These are phyloP conservation scores for Paramecium caudatum DNA, from an alignment of 73 alveolate genomes.

Conservation along the genomic window DNA sequence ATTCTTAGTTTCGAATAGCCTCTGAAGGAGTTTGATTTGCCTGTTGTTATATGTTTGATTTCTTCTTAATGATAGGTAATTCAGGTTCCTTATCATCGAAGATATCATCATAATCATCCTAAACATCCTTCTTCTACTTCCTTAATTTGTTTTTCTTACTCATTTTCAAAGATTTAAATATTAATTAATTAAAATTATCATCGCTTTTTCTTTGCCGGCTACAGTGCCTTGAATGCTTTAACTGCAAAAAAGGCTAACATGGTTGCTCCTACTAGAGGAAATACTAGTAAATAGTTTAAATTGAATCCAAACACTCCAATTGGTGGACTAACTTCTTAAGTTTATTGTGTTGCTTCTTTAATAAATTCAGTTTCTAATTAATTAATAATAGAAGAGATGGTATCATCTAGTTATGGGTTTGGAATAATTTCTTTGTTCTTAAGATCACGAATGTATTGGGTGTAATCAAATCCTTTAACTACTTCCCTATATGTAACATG, in stretches of 20 bases:
- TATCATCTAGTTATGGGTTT: not conserved
- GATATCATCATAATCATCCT: slow-evolving; percentile 44
- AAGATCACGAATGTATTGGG: not conserved
- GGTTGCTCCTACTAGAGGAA: not conserved
- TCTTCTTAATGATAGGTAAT: slow-evolving; percentile 53
- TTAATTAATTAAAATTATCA: not conserved
- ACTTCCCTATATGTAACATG: not conserved
- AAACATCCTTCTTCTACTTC: slow-evolving; percentile 8
- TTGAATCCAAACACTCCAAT: not conserved
- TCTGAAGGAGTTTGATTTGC: not conserved
- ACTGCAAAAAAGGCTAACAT: not conserved
- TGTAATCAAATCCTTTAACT: slow-evolving; percentile 38
- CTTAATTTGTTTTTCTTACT: slow-evolving; percentile 9
- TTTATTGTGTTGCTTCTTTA: not conserved
- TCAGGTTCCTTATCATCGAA: slow-evolving; percentile 53
- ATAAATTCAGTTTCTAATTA: not conserved
- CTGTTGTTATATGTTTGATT: not conserved
- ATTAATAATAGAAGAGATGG: not conserved
- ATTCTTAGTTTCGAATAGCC: not conserved
- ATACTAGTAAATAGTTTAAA: not conserved
- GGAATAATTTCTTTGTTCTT: not conserved
- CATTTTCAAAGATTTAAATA: slow-evolving; percentile 48
- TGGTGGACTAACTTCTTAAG: not conserved
- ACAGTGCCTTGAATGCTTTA: not conserved
- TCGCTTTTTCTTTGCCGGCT: slow-evolving; percentile 28